phyloP scores from a whole-genome alignment of 2,329 filamentous ascomycete genomes.

The Monilinia vaccinii-corymbosi region DNA sequence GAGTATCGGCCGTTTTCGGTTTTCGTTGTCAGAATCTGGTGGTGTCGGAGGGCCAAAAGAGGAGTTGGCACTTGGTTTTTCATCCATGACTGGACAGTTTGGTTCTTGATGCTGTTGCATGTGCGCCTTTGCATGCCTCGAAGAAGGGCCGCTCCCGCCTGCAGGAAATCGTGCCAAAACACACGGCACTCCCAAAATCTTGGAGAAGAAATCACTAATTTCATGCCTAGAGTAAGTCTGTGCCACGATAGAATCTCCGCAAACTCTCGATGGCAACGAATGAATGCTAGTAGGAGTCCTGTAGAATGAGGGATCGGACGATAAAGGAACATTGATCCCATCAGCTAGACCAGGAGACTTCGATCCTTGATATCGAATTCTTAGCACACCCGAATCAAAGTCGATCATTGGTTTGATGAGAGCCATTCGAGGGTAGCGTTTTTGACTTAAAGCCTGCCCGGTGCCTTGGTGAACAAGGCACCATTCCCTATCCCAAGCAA shows the following conservation, averaged over 20 bases:
- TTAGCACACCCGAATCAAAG: conserved; percentile 55
- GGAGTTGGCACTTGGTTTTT: conserved; percentile 38
- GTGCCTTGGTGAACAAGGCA: conserved; percentile 84
- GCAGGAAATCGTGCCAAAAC: conserved; percentile 76
- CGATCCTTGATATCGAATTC: conserved; percentile 43
- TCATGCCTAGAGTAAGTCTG: conserved; percentile 57
- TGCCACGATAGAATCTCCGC: conserved; percentile 67
- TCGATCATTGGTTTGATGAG: conserved; percentile 70
- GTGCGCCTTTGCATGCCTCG: conserved; percentile 63
- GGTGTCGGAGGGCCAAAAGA: conserved; percentile 46
- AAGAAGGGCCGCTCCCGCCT: conserved; percentile 47
- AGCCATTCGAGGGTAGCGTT: conserved; percentile 80
- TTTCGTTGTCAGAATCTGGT: conserved; percentile 48
- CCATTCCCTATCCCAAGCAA: conserved; percentile 96
- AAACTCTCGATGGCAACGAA: conserved; percentile 57
- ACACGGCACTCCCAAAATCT: conserved; percentile 68
- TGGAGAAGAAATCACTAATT: conserved; percentile 71
- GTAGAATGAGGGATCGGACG: conserved; percentile 53
- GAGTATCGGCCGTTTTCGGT: conserved; percentile 48
- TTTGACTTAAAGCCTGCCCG: conserved; percentile 77
- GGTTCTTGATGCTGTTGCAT: conserved; percentile 48
- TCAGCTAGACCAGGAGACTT: conserved; percentile 20
- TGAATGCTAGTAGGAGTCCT: conserved; percentile 32
- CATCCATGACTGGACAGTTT: conserved; percentile 13
- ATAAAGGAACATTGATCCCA: conserved; percentile 52